Evolutionary conservation across 495 filamentous ascomycete species (phyloP), one percentile per base, ranked within the genome.

Genomic region (Penicillium subrubescens): DNA sequence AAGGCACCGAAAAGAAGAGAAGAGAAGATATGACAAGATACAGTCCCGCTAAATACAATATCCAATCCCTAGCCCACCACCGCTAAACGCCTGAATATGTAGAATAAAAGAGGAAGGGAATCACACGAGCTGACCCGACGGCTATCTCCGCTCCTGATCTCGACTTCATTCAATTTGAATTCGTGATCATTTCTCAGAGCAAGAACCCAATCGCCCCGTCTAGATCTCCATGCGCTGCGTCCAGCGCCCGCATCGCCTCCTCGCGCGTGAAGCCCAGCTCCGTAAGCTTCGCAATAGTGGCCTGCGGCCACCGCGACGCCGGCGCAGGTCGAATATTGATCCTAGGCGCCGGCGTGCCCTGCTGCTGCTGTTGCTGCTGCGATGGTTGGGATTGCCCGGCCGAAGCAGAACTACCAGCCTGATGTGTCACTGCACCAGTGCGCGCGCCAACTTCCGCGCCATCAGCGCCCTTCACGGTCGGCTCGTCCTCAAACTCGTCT

Each of bases 141-240:
- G n/a, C 19, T 19, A 21, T 19, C 10, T 25, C 44, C 44, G 21
- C 3, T 2, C 3, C 15, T 14, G 15, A 41, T 17, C 10, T 48
- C 44, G 44, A 48, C 23, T 21, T 14, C 21, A 12, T 48, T 7
- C 31, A 8, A 33, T 33, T 8, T 5, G 8, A 7, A 14, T 57
- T 34, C 25, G n/a, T 29, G 43, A 46, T 55, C 63, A 50, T n/a
- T 14, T 35, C 53, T 73, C 68, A 79, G 57, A 97, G 91, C 63
- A 97, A 80, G 53, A 97, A 84, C 48, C 91, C 89, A 57, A 94
- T 93, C 21, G 95, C 95, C 59, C 88, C 84, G 56, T 97, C 90
- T 34, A 97, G 83, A 73, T 98, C 91, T 8, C 95, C 95, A 23
- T 87, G 88, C 17, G 92, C 92, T 25, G 89, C 89, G 67, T 93